Conservation (phyloP, 2,329 filamentous ascomycete genomes). For the Lachnellula occidentalis region DNA sequence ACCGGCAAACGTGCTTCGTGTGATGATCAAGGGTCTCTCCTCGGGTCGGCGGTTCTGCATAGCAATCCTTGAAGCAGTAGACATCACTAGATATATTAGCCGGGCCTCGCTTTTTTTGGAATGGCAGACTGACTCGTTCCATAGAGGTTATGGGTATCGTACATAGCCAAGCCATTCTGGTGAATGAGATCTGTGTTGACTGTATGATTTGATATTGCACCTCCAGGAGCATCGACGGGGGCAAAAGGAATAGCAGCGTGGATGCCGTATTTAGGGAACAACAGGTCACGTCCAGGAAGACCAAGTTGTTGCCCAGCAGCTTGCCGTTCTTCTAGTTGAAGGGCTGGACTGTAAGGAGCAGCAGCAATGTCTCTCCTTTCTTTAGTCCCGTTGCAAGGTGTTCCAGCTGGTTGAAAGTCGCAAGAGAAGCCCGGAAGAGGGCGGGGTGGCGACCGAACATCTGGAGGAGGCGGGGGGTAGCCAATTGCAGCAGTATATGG, state of each 20-base stretch:
- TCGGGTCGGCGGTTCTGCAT: conserved; percentile 61
- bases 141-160: conserved; percentile 74
- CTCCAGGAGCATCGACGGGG: conserved; percentile 38
- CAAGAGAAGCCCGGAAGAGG: conserved; percentile 63
- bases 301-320: conserved; percentile 44
- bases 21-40: conserved; percentile 65
- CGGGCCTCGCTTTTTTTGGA: conserved; percentile 3
- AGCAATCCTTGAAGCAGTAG: conserved; percentile 54
- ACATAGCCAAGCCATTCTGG: conserved; percentile 60
- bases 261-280: conserved; percentile 61
- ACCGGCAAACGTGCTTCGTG: conserved; percentile 70
- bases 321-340: conserved; percentile 8
- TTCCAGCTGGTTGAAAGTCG: conserved; percentile 56
- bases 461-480: conserved; percentile 56
- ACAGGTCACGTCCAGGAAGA: conserved; percentile 56
- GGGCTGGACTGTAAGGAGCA: not conserved
- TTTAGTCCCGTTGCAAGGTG: conserved; percentile 30
- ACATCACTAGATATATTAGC: conserved; percentile 53
- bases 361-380: conserved; percentile 17
- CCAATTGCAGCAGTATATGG: conserved; percentile 35
- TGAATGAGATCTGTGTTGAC: conserved; percentile 64
- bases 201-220: conserved; percentile 50
- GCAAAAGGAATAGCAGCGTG: conserved; percentile 53
- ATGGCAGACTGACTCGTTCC: conserved; percentile 46
- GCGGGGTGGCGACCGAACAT: conserved; percentile 57